Evolutionary conservation across 768 basidiomycete genomes (phyloP).

Genomic region (Mycena filopes): DNA sequence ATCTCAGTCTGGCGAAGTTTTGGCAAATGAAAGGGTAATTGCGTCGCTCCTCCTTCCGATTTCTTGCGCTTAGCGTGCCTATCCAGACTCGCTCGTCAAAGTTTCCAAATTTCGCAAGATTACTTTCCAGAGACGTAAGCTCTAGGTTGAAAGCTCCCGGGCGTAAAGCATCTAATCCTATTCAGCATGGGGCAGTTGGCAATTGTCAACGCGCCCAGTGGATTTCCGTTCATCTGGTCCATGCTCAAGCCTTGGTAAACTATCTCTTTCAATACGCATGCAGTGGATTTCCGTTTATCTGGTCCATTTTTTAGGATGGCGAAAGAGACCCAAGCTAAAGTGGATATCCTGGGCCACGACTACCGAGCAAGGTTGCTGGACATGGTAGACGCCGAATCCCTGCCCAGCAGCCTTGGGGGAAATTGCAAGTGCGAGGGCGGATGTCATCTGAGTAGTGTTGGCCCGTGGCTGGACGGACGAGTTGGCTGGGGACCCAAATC

Average conservation of each 20-base stretch:
- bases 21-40: too few species aligned
- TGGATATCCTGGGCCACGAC: conserved; percentile 71
- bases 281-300: conserved; percentile 77
- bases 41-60: too few species aligned
- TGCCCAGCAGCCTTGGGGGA: conserved; percentile 72
- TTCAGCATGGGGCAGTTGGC: conserved; percentile 77
- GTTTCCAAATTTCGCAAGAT: conserved; percentile 84
- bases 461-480: conserved; percentile 77
- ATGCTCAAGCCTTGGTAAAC: conserved; percentile 76
- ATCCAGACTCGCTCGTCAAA: conserved; percentile 62
- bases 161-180: neutral
- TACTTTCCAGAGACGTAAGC: conserved; percentile 82
- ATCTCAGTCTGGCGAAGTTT: conserved; percentile 73
- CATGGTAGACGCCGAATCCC: conserved; percentile 69
- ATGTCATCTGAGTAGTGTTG: conserved; percentile 70
- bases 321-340: conserved; percentile 75
- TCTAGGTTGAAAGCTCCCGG: neutral
- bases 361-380: conserved; percentile 69
- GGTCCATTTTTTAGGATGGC: conserved; percentile 77
- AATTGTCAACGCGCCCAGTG: conserved; percentile 77
- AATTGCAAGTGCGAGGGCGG: conserved; percentile 72
- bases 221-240: conserved; percentile 79
- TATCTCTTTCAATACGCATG: too few species aligned
- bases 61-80: too few species aligned
- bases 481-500: conserved; percentile 58